Evolutionary conservation across 441 rosid species (phyloP).

Genomic region (Codiaeum variegatum): DNA sequence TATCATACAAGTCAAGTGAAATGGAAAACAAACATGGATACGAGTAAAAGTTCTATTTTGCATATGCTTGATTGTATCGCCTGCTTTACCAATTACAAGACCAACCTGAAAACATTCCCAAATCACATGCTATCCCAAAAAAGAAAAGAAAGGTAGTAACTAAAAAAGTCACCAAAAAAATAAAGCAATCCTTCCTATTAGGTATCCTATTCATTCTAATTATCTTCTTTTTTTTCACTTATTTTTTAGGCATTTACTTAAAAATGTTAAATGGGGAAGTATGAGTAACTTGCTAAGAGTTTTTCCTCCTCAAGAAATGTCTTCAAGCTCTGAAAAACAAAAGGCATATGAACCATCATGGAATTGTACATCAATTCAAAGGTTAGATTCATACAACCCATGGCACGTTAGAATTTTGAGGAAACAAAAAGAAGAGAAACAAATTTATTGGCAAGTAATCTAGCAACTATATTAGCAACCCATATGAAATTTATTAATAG

Average conservation of each 20-base stretch:
- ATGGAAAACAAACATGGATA: conserved; percentile 58
- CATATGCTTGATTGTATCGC: conserved; percentile 93
- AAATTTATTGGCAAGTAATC: too few relatives aligned
- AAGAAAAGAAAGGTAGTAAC: conserved; percentile 11
- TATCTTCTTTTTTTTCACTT: background rate
- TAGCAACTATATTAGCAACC: too few relatives aligned
- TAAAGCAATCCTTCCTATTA: background rate
- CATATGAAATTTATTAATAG: too few relatives aligned
- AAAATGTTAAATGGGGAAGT: conserved; percentile 6
- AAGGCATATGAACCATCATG: conserved; percentile 25
- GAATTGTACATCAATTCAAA: conserved; percentile 12
- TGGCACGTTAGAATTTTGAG: background rate
- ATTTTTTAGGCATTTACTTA: background rate
- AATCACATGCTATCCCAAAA: conserved; percentile 22
- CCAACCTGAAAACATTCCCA: conserved; percentile 69
- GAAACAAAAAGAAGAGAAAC: background rate
- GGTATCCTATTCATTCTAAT: background rate
- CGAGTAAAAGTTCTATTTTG: conserved; percentile 92
- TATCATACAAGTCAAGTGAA: background rate
- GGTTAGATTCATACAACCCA: background rate
- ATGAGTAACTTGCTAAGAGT: conserved; percentile 53
- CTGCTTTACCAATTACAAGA: conserved; percentile 96
- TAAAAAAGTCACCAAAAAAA: conserved; percentile 11
- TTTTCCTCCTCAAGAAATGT: conserved; percentile 77
- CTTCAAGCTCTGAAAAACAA: conserved; percentile 69